A percentile compares a stretch with the other conserved stretches of the same genome.
These are phyloP conservation scores for Cladorrhinum samala DNA, from an alignment of 495 filamentous ascomycete species.

Conservation along the genomic window DNA sequence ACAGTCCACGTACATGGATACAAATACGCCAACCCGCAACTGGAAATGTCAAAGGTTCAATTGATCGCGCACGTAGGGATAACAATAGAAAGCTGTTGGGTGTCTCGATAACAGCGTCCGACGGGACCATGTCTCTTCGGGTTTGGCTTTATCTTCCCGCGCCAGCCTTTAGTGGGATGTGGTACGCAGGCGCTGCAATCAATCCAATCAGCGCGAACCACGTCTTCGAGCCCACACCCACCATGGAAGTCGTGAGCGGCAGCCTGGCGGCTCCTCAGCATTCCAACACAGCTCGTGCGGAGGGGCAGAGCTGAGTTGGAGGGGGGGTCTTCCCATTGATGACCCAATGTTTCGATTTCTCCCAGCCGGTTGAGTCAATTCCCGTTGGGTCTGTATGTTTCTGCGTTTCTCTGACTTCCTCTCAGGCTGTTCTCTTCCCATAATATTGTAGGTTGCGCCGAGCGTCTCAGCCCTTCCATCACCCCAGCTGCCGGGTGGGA, in stretches of 20 bases:
- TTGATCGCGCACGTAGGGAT: not conserved
- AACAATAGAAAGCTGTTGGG: slow-evolving; percentile 12
- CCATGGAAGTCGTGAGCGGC: slow-evolving; percentile 19
- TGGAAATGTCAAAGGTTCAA: too few relatives aligned
- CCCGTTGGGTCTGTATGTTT: too few relatives aligned
- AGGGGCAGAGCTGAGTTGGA: slow-evolving; percentile 10
- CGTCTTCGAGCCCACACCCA: slow-evolving; percentile 36
- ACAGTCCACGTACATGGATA: too few relatives aligned
- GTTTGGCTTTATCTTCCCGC: slow-evolving; percentile 35
- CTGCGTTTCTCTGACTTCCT: too few relatives aligned
- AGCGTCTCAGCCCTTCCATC: slow-evolving; percentile 1
- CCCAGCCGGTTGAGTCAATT: too few relatives aligned
- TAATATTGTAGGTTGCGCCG: too few relatives aligned
- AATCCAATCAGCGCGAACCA: slow-evolving; percentile 34
- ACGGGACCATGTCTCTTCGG: slow-evolving; percentile 22
- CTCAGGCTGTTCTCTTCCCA: too few relatives aligned
- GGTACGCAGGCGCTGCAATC: slow-evolving; percentile 25
- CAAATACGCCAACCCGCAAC: too few relatives aligned
- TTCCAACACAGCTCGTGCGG: slow-evolving; percentile 6
- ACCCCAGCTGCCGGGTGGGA: slow-evolving; percentile 12
- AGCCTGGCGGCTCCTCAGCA: slow-evolving; percentile 22
- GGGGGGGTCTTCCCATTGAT: not conserved
- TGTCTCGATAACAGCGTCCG: slow-evolving; percentile 20
- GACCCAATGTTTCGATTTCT: too few relatives aligned
- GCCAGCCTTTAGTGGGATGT: slow-evolving; percentile 28